These are phyloP conservation scores for Calonectria multiphialidica DNA, from an alignment of 2,329 filamentous ascomycete genomes.

Conservation along the genomic window DNA sequence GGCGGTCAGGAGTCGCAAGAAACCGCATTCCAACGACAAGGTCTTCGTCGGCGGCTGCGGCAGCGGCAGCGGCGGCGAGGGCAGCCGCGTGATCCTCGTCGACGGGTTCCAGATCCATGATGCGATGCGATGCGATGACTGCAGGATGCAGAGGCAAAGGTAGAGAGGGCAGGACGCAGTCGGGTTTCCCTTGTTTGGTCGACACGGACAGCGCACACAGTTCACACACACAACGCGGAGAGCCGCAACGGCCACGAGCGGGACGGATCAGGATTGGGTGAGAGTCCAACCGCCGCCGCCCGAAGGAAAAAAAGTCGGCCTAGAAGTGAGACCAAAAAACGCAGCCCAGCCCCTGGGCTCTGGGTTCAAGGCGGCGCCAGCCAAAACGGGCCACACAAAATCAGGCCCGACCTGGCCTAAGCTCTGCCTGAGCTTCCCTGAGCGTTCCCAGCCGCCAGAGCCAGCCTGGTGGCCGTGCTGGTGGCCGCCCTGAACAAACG, in stretches of 20 bases:
- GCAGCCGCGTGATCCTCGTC: conserved; percentile 44
- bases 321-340: conserved; percentile 31
- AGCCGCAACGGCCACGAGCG: conserved; percentile 32
- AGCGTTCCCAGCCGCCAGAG: neutral
- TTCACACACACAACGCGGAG: conserved; percentile 36
- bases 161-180: conserved; percentile 16
- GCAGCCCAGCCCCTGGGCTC: conserved; percentile 34
- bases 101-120: conserved; percentile 42
- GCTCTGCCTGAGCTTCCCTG: conserved; percentile 5
- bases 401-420: conserved; percentile 6
- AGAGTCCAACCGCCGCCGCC: conserved; percentile 36
- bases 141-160: conserved; percentile 21
- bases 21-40: conserved; percentile 28
- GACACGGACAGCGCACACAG: conserved; percentile 28
- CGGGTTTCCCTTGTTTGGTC: conserved; percentile 14
- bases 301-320: conserved; percentile 37
- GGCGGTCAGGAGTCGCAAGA: conserved; percentile 43
- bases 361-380: conserved; percentile 30
- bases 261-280: conserved; percentile 24
- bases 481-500: neutral
- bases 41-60: conserved; percentile 37
- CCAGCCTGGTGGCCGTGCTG: conserved; percentile 1
- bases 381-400: conserved; percentile 17
- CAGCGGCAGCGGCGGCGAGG: conserved; percentile 38
- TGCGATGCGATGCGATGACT: neutral